Evolutionary conservation across 2,329 filamentous ascomycete genomes (phyloP).

Genomic region (Cladophialophora exuberans): DNA sequence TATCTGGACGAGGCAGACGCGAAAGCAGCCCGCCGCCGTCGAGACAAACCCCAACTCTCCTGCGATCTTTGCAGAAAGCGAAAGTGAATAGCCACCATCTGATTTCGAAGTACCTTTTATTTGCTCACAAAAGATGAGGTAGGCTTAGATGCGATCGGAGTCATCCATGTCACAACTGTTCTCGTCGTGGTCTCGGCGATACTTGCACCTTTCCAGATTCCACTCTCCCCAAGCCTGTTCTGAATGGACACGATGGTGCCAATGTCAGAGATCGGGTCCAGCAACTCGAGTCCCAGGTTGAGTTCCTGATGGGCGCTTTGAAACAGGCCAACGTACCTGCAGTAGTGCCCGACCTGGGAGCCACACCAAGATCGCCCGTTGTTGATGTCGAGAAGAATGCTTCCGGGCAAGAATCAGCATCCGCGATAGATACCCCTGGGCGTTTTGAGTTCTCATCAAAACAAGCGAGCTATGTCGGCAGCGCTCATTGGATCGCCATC

Average conservation of each 20-base stretch:
- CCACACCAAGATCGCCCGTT: background rate
- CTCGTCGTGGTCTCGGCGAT: conserved; percentile 77
- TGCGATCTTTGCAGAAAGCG: conserved; percentile 19
- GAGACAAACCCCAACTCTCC: conserved; percentile 21
- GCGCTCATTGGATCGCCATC: conserved; percentile 13
- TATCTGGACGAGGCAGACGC: conserved; percentile 1
- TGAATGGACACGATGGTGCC: background rate
- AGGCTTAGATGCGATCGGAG: conserved; percentile 47
- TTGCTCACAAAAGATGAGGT: conserved; percentile 37
- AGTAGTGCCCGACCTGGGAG: background rate
- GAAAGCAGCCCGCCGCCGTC: conserved; percentile 11
- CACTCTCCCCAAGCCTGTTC: background rate
- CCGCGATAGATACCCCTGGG: background rate
- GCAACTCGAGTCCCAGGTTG: conserved; percentile 28
- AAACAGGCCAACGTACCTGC: background rate
- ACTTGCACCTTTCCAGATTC: conserved; percentile 77
- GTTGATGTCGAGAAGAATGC: background rate
- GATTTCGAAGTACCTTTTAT: background rate
- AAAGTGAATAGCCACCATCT: conserved; percentile 9
- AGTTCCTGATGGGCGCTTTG: conserved; percentile 18
- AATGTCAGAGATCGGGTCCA: conserved; percentile 26
- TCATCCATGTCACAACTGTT: conserved; percentile 43
- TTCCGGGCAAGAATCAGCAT: background rate
- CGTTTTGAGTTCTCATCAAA: conserved; percentile 47
- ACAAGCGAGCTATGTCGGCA: conserved; percentile 37